These are phyloP conservation scores for Lichtheimia hyalospora DNA, from an alignment of 371 early-diverging fungal genomes.

Conservation along the genomic window DNA sequence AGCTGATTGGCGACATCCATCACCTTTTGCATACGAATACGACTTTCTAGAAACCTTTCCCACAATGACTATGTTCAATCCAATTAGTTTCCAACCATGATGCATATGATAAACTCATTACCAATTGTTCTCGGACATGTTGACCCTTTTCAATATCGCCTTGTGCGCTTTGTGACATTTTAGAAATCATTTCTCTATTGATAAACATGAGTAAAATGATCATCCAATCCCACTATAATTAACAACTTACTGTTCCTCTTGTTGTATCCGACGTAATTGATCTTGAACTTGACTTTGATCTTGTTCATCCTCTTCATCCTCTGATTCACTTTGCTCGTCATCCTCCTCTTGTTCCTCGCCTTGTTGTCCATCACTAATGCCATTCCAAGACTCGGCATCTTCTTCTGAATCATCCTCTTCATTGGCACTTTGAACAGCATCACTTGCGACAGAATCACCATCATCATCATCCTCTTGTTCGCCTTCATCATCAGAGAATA, in stretches of 20 bases:
- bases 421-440: constrained; percentile 19
- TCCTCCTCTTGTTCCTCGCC: constrained; percentile 69
- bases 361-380: constrained; percentile 37
- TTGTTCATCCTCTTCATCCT: constrained; percentile 24
- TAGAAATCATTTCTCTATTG: constrained; percentile 58
- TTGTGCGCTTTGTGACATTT: constrained; percentile 68
- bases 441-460: constrained; percentile 37
- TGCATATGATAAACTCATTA: constrained; percentile 6
- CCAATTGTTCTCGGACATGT: constrained; percentile 79
- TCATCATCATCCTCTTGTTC: constrained; percentile 39
- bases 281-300: constrained; percentile 47
- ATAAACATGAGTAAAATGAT: neutral
- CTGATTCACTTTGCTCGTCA: constrained; percentile 27
- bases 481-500: constrained; percentile 48
- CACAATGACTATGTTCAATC: constrained; percentile 60
- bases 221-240: neutral
- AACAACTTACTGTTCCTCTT: constrained; percentile 72
- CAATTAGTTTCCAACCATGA: neutral
- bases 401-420: constrained; percentile 21
- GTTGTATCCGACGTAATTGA: constrained; percentile 74
- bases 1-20: constrained; percentile 77
- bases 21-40: constrained; percentile 87
- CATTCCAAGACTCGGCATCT: constrained; percentile 8
- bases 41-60: constrained; percentile 84
- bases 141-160: constrained; percentile 87